phyloP scores from a whole-genome alignment of 1,139 yeast species.

The Kodamaea suecica region DNA sequence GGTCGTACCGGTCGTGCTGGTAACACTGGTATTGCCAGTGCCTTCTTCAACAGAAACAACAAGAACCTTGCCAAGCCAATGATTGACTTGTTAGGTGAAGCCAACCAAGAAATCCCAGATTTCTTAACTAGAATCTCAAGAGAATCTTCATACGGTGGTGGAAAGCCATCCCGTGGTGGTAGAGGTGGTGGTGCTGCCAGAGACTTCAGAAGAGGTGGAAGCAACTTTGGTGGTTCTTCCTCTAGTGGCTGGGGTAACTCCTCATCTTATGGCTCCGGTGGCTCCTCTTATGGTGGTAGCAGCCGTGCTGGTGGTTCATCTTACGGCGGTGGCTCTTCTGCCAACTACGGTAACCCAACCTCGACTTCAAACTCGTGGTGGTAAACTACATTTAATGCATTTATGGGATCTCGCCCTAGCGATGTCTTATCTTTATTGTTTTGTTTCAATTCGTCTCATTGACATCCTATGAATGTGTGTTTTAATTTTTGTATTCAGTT shows the following conservation, averaged over 20 bases:
- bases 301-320: constrained; percentile 21
- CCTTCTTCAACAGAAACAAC: constrained; percentile 96
- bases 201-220: constrained; percentile 54
- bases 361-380: constrained; percentile 42
- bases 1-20: constrained; percentile 99
- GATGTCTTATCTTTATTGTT: constrained; percentile 10
- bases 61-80: constrained; percentile 85
- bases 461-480: constrained; percentile 11
- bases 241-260: constrained; percentile 28
- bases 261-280: constrained; percentile 18
- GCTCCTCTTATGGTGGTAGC: constrained; percentile 20
- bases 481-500: constrained; percentile 6
- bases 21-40: constrained; percentile 96
- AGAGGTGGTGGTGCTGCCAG: constrained; percentile 49
- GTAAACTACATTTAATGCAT: constrained; percentile 21
- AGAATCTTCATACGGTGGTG: constrained; percentile 60
- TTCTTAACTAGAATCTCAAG: constrained; percentile 79
- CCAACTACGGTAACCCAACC: constrained; percentile 31
- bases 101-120: constrained; percentile 95
- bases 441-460: constrained; percentile 6
- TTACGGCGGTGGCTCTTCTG: constrained; percentile 17
- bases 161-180: constrained; percentile 52
- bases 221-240: constrained; percentile 27
- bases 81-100: constrained; percentile 84
- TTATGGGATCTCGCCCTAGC: constrained; percentile 1